Conservation (phyloP, 495 filamentous ascomycete genomes). For the Polyplosphaeria fusca region DNA sequence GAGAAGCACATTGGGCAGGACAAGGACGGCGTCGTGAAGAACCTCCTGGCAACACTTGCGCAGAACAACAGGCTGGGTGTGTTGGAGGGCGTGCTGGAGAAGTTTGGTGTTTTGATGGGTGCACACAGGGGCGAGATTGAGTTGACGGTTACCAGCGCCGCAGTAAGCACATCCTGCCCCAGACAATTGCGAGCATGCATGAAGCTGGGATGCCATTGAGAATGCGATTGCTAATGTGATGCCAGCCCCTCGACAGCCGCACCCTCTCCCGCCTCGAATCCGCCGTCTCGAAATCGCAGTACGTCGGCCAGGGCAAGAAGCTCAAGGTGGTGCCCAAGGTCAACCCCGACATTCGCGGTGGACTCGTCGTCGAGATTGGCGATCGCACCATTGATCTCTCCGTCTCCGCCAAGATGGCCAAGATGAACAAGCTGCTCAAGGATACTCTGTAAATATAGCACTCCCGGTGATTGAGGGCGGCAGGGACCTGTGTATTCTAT, state of each 20-base stretch:
- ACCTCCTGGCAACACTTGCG: conserved; percentile 83
- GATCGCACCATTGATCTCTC: conserved; percentile 97
- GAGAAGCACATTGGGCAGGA: conserved; percentile 70
- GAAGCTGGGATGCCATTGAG: no score
- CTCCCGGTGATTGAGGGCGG: neutral
- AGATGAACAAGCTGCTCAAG: conserved; percentile 98
- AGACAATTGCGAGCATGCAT: no score
- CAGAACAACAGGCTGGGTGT: conserved; percentile 93
- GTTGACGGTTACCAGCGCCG: conserved; percentile 81
- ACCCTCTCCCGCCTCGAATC: conserved; percentile 78
- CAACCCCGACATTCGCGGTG: conserved; percentile 90
- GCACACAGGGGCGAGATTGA: conserved; percentile 90
- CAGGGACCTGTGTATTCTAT: neutral
- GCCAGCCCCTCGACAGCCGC: conserved; percentile 83
- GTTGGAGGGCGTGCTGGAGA: conserved; percentile 75
- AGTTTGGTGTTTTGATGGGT: conserved; percentile 83
- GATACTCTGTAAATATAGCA: conserved; percentile 79
- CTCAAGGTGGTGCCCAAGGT: conserved; percentile 93
- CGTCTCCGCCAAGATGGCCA: conserved; percentile 89
- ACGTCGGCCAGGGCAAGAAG: conserved; percentile 90
- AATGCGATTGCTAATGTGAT: no score
- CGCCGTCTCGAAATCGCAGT: conserved; percentile 83
- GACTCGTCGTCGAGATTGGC: conserved; percentile 92
- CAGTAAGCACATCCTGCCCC: no score
- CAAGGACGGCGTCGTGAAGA: conserved; percentile 81